Evolutionary conservation across 148 eudicot genomes (phyloP).

Genomic region (Limonium bicolor): DNA sequence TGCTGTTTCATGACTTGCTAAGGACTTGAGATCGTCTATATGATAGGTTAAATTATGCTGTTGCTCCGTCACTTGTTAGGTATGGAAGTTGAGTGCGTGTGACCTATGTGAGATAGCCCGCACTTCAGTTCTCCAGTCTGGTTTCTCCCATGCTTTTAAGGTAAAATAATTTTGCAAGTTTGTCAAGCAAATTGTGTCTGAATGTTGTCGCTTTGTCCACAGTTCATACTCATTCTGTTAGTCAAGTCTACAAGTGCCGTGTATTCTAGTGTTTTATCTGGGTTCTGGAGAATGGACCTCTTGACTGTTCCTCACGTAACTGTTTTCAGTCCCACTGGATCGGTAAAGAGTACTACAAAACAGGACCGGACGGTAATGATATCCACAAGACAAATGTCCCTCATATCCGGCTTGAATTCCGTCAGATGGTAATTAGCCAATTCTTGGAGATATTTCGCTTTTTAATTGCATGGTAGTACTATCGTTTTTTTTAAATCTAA

Average conservation of each 20-base stretch:
- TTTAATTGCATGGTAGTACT: not conserved
- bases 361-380: constrained; percentile 89
- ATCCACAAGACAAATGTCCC: constrained; percentile 96
- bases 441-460: not conserved
- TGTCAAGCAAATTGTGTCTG: too few relatives aligned
- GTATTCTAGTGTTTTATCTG: too few relatives aligned
- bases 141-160: constrained; percentile 92
- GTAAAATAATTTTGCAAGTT: constrained; percentile 31
- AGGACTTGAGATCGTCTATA: too few relatives aligned
- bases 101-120: constrained; percentile 98
- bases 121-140: constrained; percentile 92
- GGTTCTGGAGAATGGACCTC: too few relatives aligned
- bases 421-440: constrained; percentile 60
- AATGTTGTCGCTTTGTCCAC: too few relatives aligned
- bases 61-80: constrained; percentile 27
- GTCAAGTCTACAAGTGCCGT: too few relatives aligned
- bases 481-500: not conserved
- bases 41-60: too few relatives aligned
- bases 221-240: too few relatives aligned
- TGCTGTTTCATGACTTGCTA: too few relatives aligned
- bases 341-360: constrained; percentile 70
- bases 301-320: too few relatives aligned
- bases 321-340: constrained; percentile 84
- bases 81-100: constrained; percentile 91
- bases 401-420: constrained; percentile 84